phyloP scores from a whole-genome alignment of 2,329 filamentous ascomycete species.

The Cytospora schulzeri region DNA sequence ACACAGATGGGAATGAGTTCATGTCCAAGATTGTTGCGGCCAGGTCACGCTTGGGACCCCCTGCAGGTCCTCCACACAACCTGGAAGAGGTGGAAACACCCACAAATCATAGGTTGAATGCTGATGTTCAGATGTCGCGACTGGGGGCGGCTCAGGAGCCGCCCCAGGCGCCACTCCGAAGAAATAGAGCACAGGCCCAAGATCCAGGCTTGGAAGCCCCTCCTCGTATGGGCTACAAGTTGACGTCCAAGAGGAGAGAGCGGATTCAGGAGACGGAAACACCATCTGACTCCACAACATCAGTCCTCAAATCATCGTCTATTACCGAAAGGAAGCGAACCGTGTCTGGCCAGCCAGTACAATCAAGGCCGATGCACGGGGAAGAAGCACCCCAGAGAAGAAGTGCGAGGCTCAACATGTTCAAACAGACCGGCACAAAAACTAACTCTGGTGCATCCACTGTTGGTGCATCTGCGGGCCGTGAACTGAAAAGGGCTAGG shows the following conservation, averaged over 20 bases:
- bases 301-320: conserved; percentile 44
- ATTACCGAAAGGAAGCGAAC: conserved; percentile 80
- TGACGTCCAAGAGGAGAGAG: conserved; percentile 48
- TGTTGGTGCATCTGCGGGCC: conserved; percentile 61
- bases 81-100: conserved; percentile 67
- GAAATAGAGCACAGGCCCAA: conserved; percentile 54
- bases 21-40: conserved; percentile 58
- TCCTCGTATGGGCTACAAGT: conserved; percentile 64
- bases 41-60: conserved; percentile 47
- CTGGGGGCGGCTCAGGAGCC: conserved; percentile 43
- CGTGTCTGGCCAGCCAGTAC: conserved; percentile 78
- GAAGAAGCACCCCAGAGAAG: conserved; percentile 69
- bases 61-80: conserved; percentile 42
- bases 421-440: conserved; percentile 69
- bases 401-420: conserved; percentile 70
- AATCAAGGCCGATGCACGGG: conserved; percentile 49
- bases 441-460: conserved; percentile 59
- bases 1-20: conserved; percentile 55
- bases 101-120: conserved; percentile 46
- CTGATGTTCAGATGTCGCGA: conserved; percentile 42
- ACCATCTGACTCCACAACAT: conserved; percentile 45
- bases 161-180: conserved; percentile 55
- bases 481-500: conserved; percentile 83
- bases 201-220: conserved; percentile 61
- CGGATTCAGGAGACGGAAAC: conserved; percentile 42